Percentiles rank a stretch among this genome's conserved stretches.
These are phyloP conservation scores for Nymphaea thermarum DNA, from an alignment of 164 flowering plant species.

Conservation along the genomic window DNA sequence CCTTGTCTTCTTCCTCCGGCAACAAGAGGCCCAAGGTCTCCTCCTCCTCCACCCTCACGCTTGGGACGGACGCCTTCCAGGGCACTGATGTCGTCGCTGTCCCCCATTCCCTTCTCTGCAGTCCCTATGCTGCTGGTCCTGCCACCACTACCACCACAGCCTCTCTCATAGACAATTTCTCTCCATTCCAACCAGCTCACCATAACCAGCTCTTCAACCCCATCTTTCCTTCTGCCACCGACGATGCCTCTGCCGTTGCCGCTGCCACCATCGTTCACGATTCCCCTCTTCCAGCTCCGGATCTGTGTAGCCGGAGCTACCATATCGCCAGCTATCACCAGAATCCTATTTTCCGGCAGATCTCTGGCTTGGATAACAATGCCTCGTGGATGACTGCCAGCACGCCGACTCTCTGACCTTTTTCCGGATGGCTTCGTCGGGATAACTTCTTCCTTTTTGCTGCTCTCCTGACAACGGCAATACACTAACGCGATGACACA, in stretches of 20 bases:
- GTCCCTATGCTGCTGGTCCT: background rate
- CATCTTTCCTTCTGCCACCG: background rate
- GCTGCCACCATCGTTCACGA: background rate
- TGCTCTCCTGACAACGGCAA: background rate
- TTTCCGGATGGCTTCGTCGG: background rate
- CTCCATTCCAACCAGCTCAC: too few relatives aligned
- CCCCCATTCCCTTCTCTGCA: background rate
- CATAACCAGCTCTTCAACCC: background rate
- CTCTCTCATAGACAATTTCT: background rate
- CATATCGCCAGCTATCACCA: background rate
- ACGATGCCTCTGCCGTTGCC: background rate
- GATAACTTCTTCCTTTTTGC: background rate
- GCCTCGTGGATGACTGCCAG: background rate
- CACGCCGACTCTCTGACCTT: background rate
- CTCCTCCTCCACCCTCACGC: background rate
- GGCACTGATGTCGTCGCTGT: background rate
- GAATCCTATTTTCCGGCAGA: background rate
- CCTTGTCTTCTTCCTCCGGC: background rate
- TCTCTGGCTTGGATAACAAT: background rate
- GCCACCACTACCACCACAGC: background rate
- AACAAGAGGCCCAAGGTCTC: background rate
- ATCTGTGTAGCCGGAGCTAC: background rate
- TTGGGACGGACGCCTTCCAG: too few relatives aligned
- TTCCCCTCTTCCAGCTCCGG: background rate
- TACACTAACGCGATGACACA: background rate